A percentile compares a stretch with the other conserved stretches of the same genome.
phyloP scores from a whole-genome alignment of 2,329 filamentous ascomycete species.

The Hansfordia pulvinata region DNA sequence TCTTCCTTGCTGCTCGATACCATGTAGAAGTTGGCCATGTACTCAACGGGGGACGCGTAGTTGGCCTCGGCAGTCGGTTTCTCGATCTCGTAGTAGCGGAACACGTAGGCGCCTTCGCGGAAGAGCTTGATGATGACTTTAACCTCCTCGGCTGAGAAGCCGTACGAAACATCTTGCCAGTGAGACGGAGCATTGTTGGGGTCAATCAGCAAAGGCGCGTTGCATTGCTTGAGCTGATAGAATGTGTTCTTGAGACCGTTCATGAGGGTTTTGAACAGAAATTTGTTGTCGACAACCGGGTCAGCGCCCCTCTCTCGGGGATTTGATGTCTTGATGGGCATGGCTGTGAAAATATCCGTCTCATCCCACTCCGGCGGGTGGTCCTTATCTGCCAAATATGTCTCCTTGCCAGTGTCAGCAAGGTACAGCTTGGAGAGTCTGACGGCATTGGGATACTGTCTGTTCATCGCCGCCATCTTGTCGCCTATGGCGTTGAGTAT shows the following conservation, averaged over 20 bases:
- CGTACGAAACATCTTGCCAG: conserved; percentile 91
- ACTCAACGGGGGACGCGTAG: conserved; percentile 73
- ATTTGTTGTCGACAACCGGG: conserved; percentile 93
- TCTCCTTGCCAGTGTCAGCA: conserved; percentile 49
- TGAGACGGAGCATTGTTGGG: conserved; percentile 67
- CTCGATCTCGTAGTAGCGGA: conserved; percentile 91
- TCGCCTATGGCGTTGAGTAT: conserved; percentile 96
- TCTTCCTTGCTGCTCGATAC: conserved; percentile 89
- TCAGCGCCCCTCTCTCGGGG: conserved; percentile 79
- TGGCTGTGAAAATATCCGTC: conserved; percentile 91
- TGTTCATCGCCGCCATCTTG: conserved; percentile 97
- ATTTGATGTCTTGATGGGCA: conserved; percentile 91
- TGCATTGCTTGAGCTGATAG: conserved; percentile 85
- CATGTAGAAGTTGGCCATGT: conserved; percentile 91
- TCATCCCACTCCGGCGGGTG: conserved; percentile 88
- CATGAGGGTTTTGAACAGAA: conserved; percentile 91
- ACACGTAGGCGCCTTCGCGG: conserved; percentile 89
- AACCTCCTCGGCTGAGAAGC: conserved; percentile 94
- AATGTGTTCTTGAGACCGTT: conserved; percentile 94
- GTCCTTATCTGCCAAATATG: conserved; percentile 73
- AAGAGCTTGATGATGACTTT: conserved; percentile 95
- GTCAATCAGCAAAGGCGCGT: conserved; percentile 61
- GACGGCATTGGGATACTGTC: conserved; percentile 86
- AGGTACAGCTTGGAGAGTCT: conserved; percentile 77
- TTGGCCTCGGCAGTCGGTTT: conserved; percentile 59